Percentiles rank a stretch among this genome's conserved stretches.
Evolutionary conservation across 768 basidiomycete species (phyloP).

Genomic region (Tubosaeta brunneosetosa): DNA sequence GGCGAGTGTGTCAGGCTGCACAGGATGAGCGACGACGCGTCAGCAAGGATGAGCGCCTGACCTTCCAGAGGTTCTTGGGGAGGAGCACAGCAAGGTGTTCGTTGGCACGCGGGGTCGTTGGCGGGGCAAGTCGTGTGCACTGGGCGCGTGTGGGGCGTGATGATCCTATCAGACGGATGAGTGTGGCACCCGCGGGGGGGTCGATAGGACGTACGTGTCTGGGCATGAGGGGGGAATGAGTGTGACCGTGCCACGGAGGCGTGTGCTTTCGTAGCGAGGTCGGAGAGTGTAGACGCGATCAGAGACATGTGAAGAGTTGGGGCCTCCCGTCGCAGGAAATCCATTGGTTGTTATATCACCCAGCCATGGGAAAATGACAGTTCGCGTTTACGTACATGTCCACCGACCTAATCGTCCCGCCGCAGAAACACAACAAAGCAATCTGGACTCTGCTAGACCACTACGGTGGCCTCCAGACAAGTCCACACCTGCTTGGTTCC

Average conservation of each 20-base stretch:
- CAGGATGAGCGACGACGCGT: conserved; percentile 15
- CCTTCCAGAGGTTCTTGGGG: conserved; percentile 72
- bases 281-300: conserved; percentile 20
- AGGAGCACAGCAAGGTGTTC: conserved; percentile 78
- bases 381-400: conserved; percentile 15
- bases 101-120: conserved; percentile 37
- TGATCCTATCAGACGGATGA: conserved; percentile 12
- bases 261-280: conserved; percentile 27
- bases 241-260: conserved; percentile 5
- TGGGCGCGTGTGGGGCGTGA: conserved; percentile 20
- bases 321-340: not conserved
- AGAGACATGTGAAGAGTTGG: conserved; percentile 27
- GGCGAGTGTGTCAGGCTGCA: conserved; percentile 58
- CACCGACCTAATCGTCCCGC: not conserved
- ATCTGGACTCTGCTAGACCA: not conserved
- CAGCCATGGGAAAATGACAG: conserved; percentile 24
- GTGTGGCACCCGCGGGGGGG: conserved; percentile 2
- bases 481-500: not conserved
- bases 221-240: not conserved
- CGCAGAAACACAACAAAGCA: not conserved
- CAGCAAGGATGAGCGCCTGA: conserved; percentile 20
- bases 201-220: not conserved
- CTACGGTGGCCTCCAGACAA: too few relatives aligned
- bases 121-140: conserved; percentile 12
- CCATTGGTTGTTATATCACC: conserved; percentile 26